Base-by-base conservation (phyloP, 108 stramenopile genomes). In the Pseudonitzschia multiseries region DNA sequence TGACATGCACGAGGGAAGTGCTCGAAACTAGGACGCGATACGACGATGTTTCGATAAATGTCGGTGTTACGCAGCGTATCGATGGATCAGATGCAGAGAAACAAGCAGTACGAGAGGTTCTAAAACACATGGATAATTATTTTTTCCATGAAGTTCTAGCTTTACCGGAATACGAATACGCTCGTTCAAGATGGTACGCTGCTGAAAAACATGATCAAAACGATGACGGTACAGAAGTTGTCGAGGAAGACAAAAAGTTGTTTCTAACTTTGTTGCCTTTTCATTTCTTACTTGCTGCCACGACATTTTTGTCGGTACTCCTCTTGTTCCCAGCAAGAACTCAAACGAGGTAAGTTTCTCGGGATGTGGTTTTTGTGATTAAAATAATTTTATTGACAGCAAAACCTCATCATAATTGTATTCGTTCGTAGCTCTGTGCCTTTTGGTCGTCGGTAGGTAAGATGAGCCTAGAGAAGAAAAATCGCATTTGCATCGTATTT, bases 371-470 rank as follows among this genome's bases (percentile, higher is more conserved):
- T 36, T 36, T 36, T 36, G 36, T 40, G 2, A 20, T 24, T 44
- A 18, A 31, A 41, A 54, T 59, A 1, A 1, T 18, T 48, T 48
- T 18, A 42, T 48, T 48, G 9, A 2, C 20, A 31, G 15, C 54
- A 22, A 12, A 17, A 24, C 70, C 33, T 51, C 43, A 70, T 46
- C 13, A 52, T 50, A 51, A 22, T 17, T 53, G 32, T 71, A 8
- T 15, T 59, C 46, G 9, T 32, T 18, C 9, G 53, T 44, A 82
- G 75, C 78, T 83, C 0, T 83, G 91, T 77, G 89, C 87, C 2
- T 92, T 92, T 43, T 93, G 92, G 92, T 74, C 87, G 0, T 78
- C 83, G 15, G 85, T 93, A 15, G 61, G 61, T 62, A 62, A 33
- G 61, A 2, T 2, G 1, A 18, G 46, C 18, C 46, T 14, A 48